Evolutionary conservation across 148 eudicot genomes (phyloP), one percentile per base, ranked within the genome.

Genomic region (Tetragonia tetragonoides): DNA sequence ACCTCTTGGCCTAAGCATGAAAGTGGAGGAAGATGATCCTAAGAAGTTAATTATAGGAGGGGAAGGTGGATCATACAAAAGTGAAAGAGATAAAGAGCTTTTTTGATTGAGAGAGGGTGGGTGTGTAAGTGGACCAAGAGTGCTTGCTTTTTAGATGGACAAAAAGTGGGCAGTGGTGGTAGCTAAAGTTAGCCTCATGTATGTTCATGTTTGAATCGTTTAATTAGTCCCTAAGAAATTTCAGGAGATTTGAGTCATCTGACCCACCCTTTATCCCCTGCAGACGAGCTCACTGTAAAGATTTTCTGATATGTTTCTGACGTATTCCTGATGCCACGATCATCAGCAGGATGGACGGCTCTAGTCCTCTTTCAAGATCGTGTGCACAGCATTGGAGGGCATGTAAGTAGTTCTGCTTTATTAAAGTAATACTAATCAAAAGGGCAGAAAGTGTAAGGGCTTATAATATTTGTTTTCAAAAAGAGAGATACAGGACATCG

Each of bases 201-300:
- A 78, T 79, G 60, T 47, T 24, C 56, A 65, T 65, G 64, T 76
- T 81, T 87, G 86, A 86, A 68, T 80, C 69, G 62, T 79, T 74
- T 87, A 74, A 70, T 83, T 83, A 75, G 82, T 54, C 63, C 82
- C 79, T 83, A 79, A 83, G 85, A 79, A 83, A 79, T 83, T 75
- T 42, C 61, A 75, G 62, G 68, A 61, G 49, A 59, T 72, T 77
- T 77, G 64, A 67, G 28, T 38, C 16, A 37, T 51, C 71, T 78
- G 71, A 75, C 72, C 85, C 24, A 62, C 11, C 68, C 21, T 28
- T 80, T 68, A 77, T 77, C 79, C 77, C 40, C 70, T 80, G 41
- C 68, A 61, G 44, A 21, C 12, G 47, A 75, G 73, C 72, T 39
- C 65, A 64, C 70, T 65, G 16, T 82, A 41, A 67, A 60, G 66